Evolutionary conservation across 345 rosid genomes (phyloP), one percentile per base, ranked within the genome.

Genomic region (Sapria himalayana): DNA sequence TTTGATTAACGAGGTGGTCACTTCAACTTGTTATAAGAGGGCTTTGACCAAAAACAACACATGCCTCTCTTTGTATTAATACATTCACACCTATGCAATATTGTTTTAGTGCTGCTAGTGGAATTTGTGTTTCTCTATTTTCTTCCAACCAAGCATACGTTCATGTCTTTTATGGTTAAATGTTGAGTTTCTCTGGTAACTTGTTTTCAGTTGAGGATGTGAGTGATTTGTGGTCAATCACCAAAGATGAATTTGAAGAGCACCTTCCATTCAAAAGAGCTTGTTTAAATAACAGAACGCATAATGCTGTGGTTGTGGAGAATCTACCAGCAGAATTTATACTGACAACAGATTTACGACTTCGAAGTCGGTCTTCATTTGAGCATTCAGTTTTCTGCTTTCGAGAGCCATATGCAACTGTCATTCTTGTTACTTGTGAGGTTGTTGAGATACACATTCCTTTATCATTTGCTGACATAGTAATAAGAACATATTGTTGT

Each of bases 341-440:
- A 50, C 50, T 82, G 42, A 89, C 98, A 2, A 89, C 93, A 9
- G 94, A 89, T 64, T 55, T 84, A 1, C 74, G 94, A 50, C 85
- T 89, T 22, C 81, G 95, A 25, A 89, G 98, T 54, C 73, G 98
- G 46, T 76, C 67, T 59, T 93, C 93, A 0, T 93, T 70, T 59
- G 93, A 89, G 52, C 98, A 82, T 24, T 67, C 65, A 23, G 48
- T 82, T 43, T 74, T 66, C 57, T 89, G 93, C 91, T 89, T 82
- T 52, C 58, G 93, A 36, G 98, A 89, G 48, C 98, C 95, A 0
- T 89, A 76, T 56, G 92, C 95, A 41, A 76, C 84, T 42, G 52
- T 89, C 22, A 76, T 89, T 59, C 82, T 89, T 25, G 98, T 79
- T 41, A 79, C 93, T 2, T 89, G 98, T 60, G 95, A 89, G 95